Conservation (phyloP, 768 basidiomycete species). For the Leccinellum albellum region DNA sequence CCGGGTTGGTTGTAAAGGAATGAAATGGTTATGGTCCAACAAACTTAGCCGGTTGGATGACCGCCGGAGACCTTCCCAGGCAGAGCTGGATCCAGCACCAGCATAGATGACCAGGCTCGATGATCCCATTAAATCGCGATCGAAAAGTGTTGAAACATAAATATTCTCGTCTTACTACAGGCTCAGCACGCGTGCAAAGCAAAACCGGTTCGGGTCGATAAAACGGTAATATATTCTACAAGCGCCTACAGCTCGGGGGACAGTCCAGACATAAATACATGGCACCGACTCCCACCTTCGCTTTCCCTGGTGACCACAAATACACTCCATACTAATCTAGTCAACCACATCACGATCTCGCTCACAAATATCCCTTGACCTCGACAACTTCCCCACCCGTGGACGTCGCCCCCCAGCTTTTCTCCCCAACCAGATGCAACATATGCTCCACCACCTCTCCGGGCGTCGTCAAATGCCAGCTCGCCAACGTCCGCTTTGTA, state of each 20-base stretch:
- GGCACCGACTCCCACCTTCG: too few relatives aligned
- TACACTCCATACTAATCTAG: too few relatives aligned
- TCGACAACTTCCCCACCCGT: not conserved
- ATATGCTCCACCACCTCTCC: slow-evolving; percentile 83
- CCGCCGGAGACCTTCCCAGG: too few relatives aligned
- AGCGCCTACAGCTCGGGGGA: not conserved
- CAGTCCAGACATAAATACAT: not conserved
- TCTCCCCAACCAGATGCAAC: slow-evolving; percentile 52
- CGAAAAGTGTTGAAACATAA: not conserved
- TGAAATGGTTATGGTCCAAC: not conserved
- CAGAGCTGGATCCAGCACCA: too few relatives aligned
- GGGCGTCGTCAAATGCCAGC: slow-evolving; percentile 89
- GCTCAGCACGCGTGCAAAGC: not conserved
- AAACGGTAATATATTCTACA: not conserved
- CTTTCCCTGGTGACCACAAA: too few relatives aligned
- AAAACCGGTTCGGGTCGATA: not conserved
- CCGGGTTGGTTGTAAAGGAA: not conserved
- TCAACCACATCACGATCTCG: too few relatives aligned
- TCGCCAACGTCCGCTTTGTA: slow-evolving; percentile 84
- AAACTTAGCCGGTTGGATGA: not conserved
- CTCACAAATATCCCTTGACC: slow-evolving; percentile 20
- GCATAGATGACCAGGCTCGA: too few relatives aligned
- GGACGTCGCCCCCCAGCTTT: not conserved
- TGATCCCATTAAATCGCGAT: not conserved
- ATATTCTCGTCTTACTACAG: not conserved